phyloP scores from a whole-genome alignment of 805 yeast species.

The Ogataea wickerhamii region DNA sequence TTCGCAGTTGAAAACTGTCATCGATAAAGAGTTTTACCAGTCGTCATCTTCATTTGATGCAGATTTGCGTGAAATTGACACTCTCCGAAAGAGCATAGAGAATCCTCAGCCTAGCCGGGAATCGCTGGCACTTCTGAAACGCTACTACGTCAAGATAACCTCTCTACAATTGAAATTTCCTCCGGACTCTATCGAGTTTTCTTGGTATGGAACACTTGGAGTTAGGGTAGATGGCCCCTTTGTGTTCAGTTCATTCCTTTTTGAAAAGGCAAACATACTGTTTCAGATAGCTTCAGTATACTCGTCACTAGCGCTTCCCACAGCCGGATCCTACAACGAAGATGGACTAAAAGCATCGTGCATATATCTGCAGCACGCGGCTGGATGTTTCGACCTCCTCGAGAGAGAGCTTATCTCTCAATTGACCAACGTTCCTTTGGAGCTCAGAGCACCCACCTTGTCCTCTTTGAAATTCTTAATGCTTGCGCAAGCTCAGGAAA shows the following conservation, averaged over 20 bases:
- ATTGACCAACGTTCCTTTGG: constrained; percentile 33
- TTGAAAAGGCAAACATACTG: constrained; percentile 59
- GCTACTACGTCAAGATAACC: constrained; percentile 46
- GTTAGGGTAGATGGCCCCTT: constrained; percentile 48
- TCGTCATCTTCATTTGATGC: constrained; percentile 28
- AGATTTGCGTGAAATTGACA: constrained; percentile 38
- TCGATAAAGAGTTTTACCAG: constrained; percentile 40
- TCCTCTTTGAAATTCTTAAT: constrained; percentile 48
- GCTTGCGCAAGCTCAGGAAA: constrained; percentile 86
- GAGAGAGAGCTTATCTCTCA: constrained; percentile 19
- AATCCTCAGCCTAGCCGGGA: constrained; percentile 30
- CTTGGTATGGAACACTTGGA: constrained; percentile 73
- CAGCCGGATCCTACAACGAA: constrained; percentile 38
- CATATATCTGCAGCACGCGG: constrained; percentile 62
- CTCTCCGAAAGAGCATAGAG: constrained; percentile 41
- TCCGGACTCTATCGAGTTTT: constrained; percentile 52
- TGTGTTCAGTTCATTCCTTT: constrained; percentile 44
- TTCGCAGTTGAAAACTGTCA: constrained; percentile 31
- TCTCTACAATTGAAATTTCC: constrained; percentile 58
- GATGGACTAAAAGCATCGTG: constrained; percentile 64
- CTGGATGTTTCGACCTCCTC: constrained; percentile 56
- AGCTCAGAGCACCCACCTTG: constrained; percentile 49
- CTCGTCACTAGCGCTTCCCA: constrained; percentile 51
- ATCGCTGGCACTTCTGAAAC: constrained; percentile 35
- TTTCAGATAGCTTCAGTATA: constrained; percentile 68